phyloP scores from a whole-genome alignment of 208 protist species.

The Lotmaria passim region DNA sequence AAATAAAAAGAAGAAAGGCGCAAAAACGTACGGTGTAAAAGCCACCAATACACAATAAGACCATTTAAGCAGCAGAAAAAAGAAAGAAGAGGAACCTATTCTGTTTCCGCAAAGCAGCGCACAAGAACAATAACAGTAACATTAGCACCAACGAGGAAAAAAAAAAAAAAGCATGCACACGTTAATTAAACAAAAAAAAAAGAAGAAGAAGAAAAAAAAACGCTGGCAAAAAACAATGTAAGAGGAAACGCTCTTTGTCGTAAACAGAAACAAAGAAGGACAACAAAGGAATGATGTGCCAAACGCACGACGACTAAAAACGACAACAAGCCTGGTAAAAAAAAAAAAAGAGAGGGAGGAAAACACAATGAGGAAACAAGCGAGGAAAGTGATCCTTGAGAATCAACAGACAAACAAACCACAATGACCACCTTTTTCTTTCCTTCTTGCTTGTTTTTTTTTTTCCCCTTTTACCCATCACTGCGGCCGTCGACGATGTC shows the following conservation, averaged over 20 bases:
- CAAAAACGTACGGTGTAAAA: background rate
- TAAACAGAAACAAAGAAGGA: too few relatives aligned
- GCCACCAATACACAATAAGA: too few relatives aligned
- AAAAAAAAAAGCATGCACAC: background rate
- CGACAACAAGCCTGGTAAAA: background rate
- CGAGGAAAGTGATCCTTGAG: background rate
- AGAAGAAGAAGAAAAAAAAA: too few relatives aligned
- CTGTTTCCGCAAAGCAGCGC: too few relatives aligned
- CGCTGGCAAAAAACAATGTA: too few relatives aligned
- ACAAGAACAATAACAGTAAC: too few relatives aligned
- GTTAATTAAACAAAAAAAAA: too few relatives aligned
- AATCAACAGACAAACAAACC: conserved; percentile 22
- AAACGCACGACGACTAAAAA: background rate
- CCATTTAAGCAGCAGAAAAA: background rate
- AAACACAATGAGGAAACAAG: background rate
- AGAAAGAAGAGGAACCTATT: background rate
- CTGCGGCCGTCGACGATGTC: conserved; percentile 63
- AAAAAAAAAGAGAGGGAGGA: conserved; percentile 5
- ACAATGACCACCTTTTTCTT: conserved; percentile 3
- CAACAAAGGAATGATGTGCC: too few relatives aligned
- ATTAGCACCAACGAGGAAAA: background rate
- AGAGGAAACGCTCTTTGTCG: too few relatives aligned
- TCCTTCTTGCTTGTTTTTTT: background rate
- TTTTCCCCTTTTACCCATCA: background rate
- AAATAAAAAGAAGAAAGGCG: background rate